phyloP scores from a whole-genome alignment of 495 filamentous ascomycete genomes.

The Penicillium desertorum region DNA sequence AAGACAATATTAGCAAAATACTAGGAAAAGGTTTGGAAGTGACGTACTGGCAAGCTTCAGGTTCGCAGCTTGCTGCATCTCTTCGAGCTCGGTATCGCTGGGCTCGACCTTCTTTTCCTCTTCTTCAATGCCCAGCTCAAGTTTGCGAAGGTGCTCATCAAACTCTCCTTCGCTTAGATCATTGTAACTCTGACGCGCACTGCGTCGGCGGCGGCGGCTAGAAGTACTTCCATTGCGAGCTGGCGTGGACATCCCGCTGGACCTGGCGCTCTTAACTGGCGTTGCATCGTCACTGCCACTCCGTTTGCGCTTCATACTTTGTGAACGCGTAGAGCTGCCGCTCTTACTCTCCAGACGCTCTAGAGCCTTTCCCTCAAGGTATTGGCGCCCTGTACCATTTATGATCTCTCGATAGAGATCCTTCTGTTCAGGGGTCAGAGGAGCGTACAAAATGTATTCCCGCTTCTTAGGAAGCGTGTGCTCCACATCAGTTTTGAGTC shows the following conservation, averaged over 20 bases:
- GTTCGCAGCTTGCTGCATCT: slow-evolving; percentile 66
- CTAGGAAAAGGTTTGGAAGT: not conserved
- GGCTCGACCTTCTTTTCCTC: slow-evolving; percentile 56
- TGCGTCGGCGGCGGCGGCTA: slow-evolving; percentile 43
- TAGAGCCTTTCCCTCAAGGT: slow-evolving; percentile 80
- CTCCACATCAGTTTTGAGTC: slow-evolving; percentile 92
- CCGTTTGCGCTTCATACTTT: slow-evolving; percentile 57
- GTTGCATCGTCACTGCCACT: slow-evolving; percentile 39
- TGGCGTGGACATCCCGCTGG: slow-evolving; percentile 70
- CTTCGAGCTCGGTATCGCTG: slow-evolving; percentile 55
- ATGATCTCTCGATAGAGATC: slow-evolving; percentile 86
- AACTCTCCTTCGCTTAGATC: slow-evolving; percentile 75
- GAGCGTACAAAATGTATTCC: slow-evolving; percentile 92
- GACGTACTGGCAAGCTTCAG: slow-evolving; percentile 74
- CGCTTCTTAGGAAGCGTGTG: slow-evolving; percentile 88
- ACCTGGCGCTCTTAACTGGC: slow-evolving; percentile 69
- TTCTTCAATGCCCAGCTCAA: slow-evolving; percentile 54
- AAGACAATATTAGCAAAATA: slow-evolving; percentile 14
- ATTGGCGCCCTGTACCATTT: slow-evolving; percentile 73
- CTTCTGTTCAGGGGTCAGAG: slow-evolving; percentile 81
- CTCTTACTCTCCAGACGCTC: slow-evolving; percentile 56
- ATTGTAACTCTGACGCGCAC: slow-evolving; percentile 61
- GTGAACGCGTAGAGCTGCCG: slow-evolving; percentile 30
- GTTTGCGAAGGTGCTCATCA: slow-evolving; percentile 63
- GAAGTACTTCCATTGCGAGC: slow-evolving; percentile 47